Base-by-base conservation (phyloP, 306 rosid species). In the Leucaena leucocephala region DNA sequence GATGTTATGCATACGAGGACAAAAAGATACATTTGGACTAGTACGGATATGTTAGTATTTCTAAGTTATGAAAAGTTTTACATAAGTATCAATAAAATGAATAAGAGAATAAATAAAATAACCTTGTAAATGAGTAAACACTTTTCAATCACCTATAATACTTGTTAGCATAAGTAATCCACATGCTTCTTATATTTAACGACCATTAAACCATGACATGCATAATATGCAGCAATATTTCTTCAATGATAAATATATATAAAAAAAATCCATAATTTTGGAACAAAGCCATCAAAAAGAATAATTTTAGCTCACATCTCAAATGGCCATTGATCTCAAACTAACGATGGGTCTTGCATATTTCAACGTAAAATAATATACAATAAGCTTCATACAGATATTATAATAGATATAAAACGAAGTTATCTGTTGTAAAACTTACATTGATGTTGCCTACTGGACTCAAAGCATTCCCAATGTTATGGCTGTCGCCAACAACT, bases 401-500 rank as follows among this genome's bases (percentile, higher is more conserved):
- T 65, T 59, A 63, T 76, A 48, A 39, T 54, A 64, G 76, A 22
- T 63, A 57, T 43, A 15, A 42, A 79, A 80, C 12, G n/a, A 58
- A 48, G 58, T 21, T 19, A 50, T 65, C 75, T 35, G 86, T 79
- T 48, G 79, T 42, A 82, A 62, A 80, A 89, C 98, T 84, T 89
- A 91, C 99, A 2, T 83, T 9, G 27, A 65, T 69, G 80, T 82
- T 67, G 27, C 87, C 83, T 71, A 83, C 15, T 73, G 94, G 89
- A 57, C 84, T 86, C 85, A 91, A 64, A 54, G 91, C 75, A 80
- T 76, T 82, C 69, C 88, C 96, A 45, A 44, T 80, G 75, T 63
- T 90, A 72, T 61, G 89, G 80, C 58, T 84, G 76, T 92, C 98
- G 64, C 99, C 99, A 35, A 93, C 91, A 81, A 95, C 99, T 17